Conservation (phyloP, 768 basidiomycete genomes). For the Tricholoma matsutake region DNA sequence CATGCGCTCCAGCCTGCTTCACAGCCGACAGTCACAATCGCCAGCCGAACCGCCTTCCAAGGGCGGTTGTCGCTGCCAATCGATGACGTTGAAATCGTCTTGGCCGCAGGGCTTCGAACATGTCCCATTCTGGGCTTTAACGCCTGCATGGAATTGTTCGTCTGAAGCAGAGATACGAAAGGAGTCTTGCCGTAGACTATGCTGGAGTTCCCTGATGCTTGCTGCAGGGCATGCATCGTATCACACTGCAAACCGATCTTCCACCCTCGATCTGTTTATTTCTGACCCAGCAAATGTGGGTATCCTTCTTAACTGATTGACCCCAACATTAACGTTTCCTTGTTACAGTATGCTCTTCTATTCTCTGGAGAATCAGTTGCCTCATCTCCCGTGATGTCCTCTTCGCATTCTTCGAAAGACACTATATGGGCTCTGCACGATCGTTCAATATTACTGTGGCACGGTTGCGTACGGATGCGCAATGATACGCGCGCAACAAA, state of each 20-base stretch:
- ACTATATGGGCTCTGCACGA: conserved; percentile 76
- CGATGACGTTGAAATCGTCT: conserved; percentile 47
- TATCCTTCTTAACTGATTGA: conserved; percentile 10
- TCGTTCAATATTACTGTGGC: conserved; percentile 69
- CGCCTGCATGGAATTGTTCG: conserved; percentile 61
- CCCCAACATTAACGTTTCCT: conserved; percentile 1
- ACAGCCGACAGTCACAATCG: conserved; percentile 2
- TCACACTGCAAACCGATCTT: conserved; percentile 40
- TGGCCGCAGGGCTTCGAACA: conserved; percentile 51
- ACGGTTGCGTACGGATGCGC: conserved; percentile 64
- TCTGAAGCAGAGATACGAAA: conserved; percentile 62
- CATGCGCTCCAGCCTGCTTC: conserved; percentile 5
- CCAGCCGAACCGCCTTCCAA: conserved; percentile 13
- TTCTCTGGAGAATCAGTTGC: conserved; percentile 70
- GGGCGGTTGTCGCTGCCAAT: conserved; percentile 43
- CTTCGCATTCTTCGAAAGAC: conserved; percentile 46
- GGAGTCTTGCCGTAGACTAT: conserved; percentile 69
- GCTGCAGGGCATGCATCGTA: conserved; percentile 65
- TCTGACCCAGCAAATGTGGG: conserved; percentile 66
- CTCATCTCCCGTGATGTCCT: conserved; percentile 28
- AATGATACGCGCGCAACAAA: conserved; percentile 38
- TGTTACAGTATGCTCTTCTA: conserved; percentile 59
- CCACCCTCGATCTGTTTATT: conserved; percentile 50
- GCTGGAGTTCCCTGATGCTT: conserved; percentile 68
- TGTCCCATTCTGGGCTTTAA: conserved; percentile 60